Evolutionary conservation across 164 flowering plant genomes (phyloP).

Genomic region (Kingdonia uniflora): DNA sequence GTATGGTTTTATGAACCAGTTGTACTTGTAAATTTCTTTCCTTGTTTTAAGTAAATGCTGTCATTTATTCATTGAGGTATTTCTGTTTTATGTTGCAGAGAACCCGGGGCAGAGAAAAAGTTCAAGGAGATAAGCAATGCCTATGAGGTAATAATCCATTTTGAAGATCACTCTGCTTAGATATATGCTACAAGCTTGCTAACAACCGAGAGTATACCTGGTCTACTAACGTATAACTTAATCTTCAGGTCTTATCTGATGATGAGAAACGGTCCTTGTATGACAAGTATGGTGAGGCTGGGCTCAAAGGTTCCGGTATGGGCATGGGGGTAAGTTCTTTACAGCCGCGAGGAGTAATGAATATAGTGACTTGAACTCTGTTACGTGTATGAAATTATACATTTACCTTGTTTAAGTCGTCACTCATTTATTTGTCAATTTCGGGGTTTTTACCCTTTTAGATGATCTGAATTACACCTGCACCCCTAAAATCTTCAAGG

Average conservation of each 20-base stretch:
- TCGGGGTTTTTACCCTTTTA: too few species aligned
- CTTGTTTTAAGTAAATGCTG: not conserved
- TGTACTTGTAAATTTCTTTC: too few species aligned
- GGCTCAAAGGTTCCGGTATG: slow-evolving; percentile 79
- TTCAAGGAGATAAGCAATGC: slow-evolving; percentile 97
- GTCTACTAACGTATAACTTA: not conserved
- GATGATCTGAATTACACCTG: too few species aligned
- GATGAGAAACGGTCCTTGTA: slow-evolving; percentile 89
- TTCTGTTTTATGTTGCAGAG: slow-evolving; percentile 32
- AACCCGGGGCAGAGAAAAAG: slow-evolving; percentile 76
- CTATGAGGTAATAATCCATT: slow-evolving; percentile 54
- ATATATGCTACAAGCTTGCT: not conserved
- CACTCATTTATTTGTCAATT: too few species aligned
- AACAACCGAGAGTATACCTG: too few species aligned
- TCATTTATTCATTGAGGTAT: not conserved
- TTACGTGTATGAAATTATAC: too few species aligned
- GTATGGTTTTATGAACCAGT: too few species aligned
- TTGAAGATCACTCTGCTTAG: not conserved
- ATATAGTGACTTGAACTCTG: not conserved
- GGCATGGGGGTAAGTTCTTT: slow-evolving; percentile 78
- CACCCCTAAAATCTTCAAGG: too few species aligned
- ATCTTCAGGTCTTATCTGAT: slow-evolving; percentile 83
- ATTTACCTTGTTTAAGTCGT: too few species aligned
- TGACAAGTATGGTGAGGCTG: slow-evolving; percentile 96
- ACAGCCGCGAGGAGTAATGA: not conserved